Conservation (phyloP, 2,329 filamentous ascomycete genomes). For the Massarina eburnea region DNA sequence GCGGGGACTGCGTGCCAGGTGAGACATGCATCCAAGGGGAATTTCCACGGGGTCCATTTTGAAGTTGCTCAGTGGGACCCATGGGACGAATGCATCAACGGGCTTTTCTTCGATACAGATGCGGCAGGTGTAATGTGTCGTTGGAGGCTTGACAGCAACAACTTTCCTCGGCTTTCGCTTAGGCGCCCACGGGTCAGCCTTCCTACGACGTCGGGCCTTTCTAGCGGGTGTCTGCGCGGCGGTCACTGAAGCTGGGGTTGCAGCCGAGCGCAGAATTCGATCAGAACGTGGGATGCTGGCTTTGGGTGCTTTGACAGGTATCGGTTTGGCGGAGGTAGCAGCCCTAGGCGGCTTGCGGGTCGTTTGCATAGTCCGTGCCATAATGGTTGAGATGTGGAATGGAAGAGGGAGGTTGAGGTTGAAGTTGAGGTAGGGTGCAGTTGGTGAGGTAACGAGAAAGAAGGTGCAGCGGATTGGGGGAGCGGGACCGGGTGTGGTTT, state of each 20-base stretch:
- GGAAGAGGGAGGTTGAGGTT: neutral
- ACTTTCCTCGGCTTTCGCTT: slow-evolving; percentile 20
- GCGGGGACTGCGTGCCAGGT: slow-evolving; percentile 23
- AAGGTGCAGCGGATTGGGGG: too few relatives aligned
- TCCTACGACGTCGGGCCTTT: too few relatives aligned
- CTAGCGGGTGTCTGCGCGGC: slow-evolving; percentile 12
- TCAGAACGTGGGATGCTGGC: too few relatives aligned
- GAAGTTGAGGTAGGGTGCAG: slow-evolving; percentile 6
- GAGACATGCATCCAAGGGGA: slow-evolving; percentile 22
- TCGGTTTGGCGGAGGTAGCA: neutral
- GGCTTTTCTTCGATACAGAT: slow-evolving; percentile 25
- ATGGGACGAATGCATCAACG: slow-evolving; percentile 19
- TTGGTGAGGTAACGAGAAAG: neutral
- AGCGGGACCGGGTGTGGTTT: slow-evolving; percentile 2
- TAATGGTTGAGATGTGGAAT: neutral
- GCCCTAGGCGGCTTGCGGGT: neutral
- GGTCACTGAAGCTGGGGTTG: neutral
- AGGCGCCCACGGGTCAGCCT: slow-evolving; percentile 22
- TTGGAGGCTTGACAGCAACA: slow-evolving; percentile 10
- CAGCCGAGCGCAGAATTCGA: too few relatives aligned
- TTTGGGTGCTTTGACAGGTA: too few relatives aligned
- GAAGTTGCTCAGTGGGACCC: slow-evolving; percentile 11
- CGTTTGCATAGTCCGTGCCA: slow-evolving; percentile 4
- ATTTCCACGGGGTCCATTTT: slow-evolving; percentile 5
- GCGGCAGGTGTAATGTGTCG: slow-evolving; percentile 25